Evolutionary conservation across 225 moss, liverwort and hornwort species (phyloP).

Genomic region (Pseudoscleropodium purum): DNA sequence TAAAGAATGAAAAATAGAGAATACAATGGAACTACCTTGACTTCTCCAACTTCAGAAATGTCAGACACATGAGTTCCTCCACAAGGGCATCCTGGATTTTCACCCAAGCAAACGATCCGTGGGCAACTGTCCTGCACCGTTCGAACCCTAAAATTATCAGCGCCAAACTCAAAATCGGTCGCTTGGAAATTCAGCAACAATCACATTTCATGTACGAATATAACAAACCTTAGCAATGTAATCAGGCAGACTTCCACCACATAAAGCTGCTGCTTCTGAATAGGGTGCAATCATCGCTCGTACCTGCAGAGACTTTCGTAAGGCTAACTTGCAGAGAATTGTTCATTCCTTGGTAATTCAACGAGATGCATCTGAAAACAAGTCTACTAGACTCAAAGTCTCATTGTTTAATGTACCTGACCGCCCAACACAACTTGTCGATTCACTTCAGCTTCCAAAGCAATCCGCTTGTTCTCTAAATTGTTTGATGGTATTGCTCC

Average conservation of each 20-base stretch:
- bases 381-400: background rate
- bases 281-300: slow-evolving; percentile 44
- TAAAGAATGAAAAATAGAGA: background rate
- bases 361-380: background rate
- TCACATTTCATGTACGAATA: background rate
- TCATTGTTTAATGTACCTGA: slow-evolving; percentile 20
- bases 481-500: slow-evolving; percentile 44
- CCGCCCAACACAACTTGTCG: slow-evolving; percentile 44
- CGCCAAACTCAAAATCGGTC: background rate
- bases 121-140: slow-evolving; percentile 56
- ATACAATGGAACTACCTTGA: slow-evolving; percentile 35
- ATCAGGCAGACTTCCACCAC: slow-evolving; percentile 65
- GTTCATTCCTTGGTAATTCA: background rate
- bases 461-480: slow-evolving; percentile 44
- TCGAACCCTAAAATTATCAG: background rate
- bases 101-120: slow-evolving; percentile 60
- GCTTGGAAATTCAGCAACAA: background rate
- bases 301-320: slow-evolving; percentile 30
- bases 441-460: slow-evolving; percentile 66
- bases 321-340: background rate
- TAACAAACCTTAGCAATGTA: slow-evolving; percentile 53
- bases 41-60: slow-evolving; percentile 51
- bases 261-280: slow-evolving; percentile 56
- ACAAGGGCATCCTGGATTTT: slow-evolving; percentile 59
- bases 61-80: slow-evolving; percentile 74